Evolutionary conservation across 345 rosid species (phyloP).

Genomic region (Eucalyptus cloeziana): DNA sequence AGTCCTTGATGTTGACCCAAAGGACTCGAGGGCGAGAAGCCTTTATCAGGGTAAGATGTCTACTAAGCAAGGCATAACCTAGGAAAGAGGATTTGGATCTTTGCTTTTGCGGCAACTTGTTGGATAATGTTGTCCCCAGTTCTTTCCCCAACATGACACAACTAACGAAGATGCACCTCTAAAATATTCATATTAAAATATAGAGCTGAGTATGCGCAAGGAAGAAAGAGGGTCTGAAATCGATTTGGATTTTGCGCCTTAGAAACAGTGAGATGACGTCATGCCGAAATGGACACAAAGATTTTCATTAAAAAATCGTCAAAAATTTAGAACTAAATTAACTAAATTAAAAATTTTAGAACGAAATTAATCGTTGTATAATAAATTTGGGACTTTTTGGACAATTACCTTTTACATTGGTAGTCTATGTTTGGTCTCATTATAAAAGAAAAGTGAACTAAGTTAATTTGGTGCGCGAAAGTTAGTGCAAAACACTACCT

Average conservation of each 20-base stretch:
- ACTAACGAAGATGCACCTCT: background rate
- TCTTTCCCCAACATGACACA: background rate
- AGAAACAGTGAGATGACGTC: background rate
- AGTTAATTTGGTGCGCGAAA: background rate
- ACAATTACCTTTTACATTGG: accelerated
- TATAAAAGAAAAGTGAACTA: background rate
- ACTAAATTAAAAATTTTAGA: accelerated
- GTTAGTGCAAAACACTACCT: background rate
- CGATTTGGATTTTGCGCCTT: background rate
- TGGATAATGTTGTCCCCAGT: background rate
- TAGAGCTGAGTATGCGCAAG: background rate
- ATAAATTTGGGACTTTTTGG: background rate
- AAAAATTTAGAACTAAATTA: accelerated
- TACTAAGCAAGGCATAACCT: background rate
- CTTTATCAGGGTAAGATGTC: background rate
- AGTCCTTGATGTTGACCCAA: background rate
- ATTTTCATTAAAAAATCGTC: background rate
- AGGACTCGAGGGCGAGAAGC: background rate
- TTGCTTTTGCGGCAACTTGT: background rate
- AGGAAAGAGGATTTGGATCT: background rate
- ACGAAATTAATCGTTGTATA: accelerated
- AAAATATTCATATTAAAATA: background rate
- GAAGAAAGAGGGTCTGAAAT: background rate
- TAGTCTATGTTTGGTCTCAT: background rate
- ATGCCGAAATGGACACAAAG: accelerated